Base-by-base conservation (phyloP, 2,329 filamentous ascomycete species). In the Fusarium phyllophilum region DNA sequence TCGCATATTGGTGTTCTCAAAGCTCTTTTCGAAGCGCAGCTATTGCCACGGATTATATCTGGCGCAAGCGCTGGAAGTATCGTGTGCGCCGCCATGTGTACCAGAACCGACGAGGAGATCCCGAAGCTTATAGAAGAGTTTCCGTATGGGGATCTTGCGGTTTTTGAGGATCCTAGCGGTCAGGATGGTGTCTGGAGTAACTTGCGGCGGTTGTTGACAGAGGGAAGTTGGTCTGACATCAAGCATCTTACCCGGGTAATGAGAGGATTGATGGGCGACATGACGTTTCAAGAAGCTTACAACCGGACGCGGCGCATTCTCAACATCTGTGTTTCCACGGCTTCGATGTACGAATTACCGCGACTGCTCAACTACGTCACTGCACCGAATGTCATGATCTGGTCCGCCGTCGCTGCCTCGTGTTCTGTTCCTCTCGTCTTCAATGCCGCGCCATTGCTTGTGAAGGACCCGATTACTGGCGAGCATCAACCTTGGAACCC, bases 261-360 rank as follows among this genome's bases (percentile, higher is more conserved):
- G 94, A 89, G 90, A 62, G 87, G 87, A 38, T 85, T 96, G 78
- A 87, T 97, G 13, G 95, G 95, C 42, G 94, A 98, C 77, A 92
- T 97, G 77, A 98, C 96, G 0, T 98, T 98, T 76, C 94, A 96
- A 79, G 96, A 98, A 82, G 94, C 95, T 2, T 98, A 98, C 84
- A 97, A 97, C 80, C 92, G 95, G n/a, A 97, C 95, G 0, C 90
- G 94, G 34, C 90, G 95, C 66, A 95, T 98, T 70, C 89, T 97
- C 78, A 98, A 98, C 81, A 97, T 98, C 42, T 95, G 94, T 66
- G 95, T 98, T 12, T 97, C 95, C 0, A 94, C 93, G 5, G 93
- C 94, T 3, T 94, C 93, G 22, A 89, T 96, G 62, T 96, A 97
- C 81, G 95, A 98, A 80, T 86, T 97, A 22, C 96, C 95, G 1